Conservation (phyloP, 345 rosid species). For the Linum tenue region DNA sequence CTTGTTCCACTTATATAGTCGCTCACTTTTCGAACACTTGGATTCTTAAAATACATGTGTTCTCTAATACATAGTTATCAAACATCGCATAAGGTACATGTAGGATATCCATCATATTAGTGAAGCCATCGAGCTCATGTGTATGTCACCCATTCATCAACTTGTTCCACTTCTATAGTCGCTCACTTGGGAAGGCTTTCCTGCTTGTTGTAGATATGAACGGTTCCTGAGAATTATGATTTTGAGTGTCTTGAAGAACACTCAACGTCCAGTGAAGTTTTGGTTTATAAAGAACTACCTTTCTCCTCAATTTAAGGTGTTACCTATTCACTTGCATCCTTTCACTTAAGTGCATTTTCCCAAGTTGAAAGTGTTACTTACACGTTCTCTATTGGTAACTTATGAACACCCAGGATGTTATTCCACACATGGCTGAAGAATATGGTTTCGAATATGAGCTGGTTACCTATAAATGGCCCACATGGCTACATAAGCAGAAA, state of each 20-base stretch:
- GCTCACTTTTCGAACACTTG: no score
- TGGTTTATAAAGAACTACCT: constrained; percentile 99
- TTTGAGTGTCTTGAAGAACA: constrained; percentile 86
- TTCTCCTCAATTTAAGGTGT: constrained; percentile 96
- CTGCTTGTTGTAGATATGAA: constrained; percentile 60
- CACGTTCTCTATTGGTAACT: constrained; percentile 10
- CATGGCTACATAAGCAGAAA: constrained; percentile 98
- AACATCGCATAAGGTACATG: no score
- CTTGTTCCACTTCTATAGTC: background rate
- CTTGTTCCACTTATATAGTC: no score
- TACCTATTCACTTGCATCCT: constrained; percentile 3
- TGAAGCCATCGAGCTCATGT: no score
- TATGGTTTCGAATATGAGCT: constrained; percentile 91
- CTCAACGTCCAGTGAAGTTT: constrained; percentile 84
- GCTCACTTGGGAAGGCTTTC: background rate
- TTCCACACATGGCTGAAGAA: constrained; percentile 90
- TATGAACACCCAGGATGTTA: constrained; percentile 60
- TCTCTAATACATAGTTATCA: no score
- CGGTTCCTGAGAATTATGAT: constrained; percentile 97
- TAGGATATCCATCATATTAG: no score
- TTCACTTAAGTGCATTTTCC: background rate
- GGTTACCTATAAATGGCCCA: constrained; percentile 95
- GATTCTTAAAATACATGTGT: no score
- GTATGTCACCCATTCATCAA: no score
- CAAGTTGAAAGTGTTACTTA: constrained; percentile 4